Evolutionary conservation across 495 filamentous ascomycete species (phyloP).

Genomic region (Talaromyces trachyspermus): DNA sequence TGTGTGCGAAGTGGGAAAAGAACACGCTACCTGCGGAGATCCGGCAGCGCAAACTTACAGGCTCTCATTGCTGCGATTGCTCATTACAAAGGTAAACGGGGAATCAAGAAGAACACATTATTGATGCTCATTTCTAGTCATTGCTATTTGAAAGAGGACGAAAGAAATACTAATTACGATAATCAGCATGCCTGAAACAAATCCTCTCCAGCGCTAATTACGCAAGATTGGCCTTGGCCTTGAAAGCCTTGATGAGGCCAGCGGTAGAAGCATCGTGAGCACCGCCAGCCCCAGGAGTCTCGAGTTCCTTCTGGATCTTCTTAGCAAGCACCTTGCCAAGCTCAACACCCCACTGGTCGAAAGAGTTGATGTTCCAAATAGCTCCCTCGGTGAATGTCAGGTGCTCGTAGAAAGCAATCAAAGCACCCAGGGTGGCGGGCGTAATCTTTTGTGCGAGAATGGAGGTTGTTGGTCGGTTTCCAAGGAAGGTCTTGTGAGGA

Average conservation of each 20-base stretch:
- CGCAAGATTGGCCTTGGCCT: conserved; percentile 52
- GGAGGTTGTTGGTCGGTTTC: conserved; percentile 92
- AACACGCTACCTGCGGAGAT: too few species aligned
- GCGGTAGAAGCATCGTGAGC: conserved; percentile 82
- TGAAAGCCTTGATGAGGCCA: conserved; percentile 82
- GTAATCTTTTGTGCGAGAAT: conserved; percentile 94
- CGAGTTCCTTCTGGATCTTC: conserved; percentile 74
- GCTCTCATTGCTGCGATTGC: too few species aligned
- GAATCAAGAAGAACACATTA: not conserved
- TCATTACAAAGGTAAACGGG: too few species aligned
- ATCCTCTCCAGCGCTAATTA: conserved; percentile 16
- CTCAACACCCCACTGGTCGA: conserved; percentile 99
- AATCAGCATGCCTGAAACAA: not conserved
- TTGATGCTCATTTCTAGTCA: conserved; percentile 2
- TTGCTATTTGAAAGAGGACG: not conserved
- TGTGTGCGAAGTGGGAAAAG: too few species aligned
- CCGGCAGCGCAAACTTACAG: too few species aligned
- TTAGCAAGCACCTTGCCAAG: conserved; percentile 93
- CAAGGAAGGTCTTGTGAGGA: conserved; percentile 98
- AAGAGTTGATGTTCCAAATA: conserved; percentile 98
- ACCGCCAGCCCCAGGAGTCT: conserved; percentile 59
- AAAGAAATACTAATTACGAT: not conserved
- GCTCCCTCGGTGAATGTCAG: conserved; percentile 96
- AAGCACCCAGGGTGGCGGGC: conserved; percentile 81
- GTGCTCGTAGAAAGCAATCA: conserved; percentile 99